Percentiles rank a stretch among this genome's conserved stretches.
Conservation (phyloP, 2,329 filamentous ascomycete species). For the Pyrenophora graminea region DNA sequence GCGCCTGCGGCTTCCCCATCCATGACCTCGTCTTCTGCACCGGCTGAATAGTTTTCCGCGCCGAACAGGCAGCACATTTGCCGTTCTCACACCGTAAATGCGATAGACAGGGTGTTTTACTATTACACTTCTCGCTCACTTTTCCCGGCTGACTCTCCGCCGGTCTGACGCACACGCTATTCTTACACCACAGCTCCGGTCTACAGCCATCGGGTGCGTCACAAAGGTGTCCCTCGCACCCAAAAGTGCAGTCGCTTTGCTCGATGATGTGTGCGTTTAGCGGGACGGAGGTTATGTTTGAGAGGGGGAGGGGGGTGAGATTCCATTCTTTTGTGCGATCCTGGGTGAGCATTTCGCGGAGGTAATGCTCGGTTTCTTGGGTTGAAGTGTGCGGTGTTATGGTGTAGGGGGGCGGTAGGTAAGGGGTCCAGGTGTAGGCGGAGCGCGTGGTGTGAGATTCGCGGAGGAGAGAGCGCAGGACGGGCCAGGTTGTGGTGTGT, state of each 20-base stretch:
- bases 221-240: slow-evolving; percentile 40
- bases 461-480: slow-evolving; percentile 27
- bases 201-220: slow-evolving; percentile 33
- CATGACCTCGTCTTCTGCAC: neutral
- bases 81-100: slow-evolving; percentile 31
- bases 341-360: slow-evolving; percentile 2
- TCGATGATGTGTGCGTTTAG: slow-evolving; percentile 40
- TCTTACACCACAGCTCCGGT: slow-evolving; percentile 38
- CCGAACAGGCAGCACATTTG: slow-evolving; percentile 27
- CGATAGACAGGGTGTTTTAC: slow-evolving; percentile 34
- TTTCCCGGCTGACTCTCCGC: slow-evolving; percentile 30
- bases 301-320: slow-evolving; percentile 12
- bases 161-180: slow-evolving; percentile 37
- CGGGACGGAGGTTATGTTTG: slow-evolving; percentile 22
- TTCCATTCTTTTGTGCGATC: slow-evolving; percentile 1
- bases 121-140: slow-evolving; percentile 31
- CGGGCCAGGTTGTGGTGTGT: slow-evolving; percentile 27
- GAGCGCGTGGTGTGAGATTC: slow-evolving; percentile 31
- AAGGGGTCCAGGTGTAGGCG: slow-evolving; percentile 38
- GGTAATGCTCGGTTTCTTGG: slow-evolving; percentile 2
- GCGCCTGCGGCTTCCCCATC: neutral
- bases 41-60: slow-evolving; percentile 21
- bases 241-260: slow-evolving; percentile 35
- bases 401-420: slow-evolving; percentile 27
- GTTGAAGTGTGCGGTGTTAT: neutral